Base-by-base conservation (phyloP, 2,329 filamentous ascomycete genomes). In the Cladosporium sp. region DNA sequence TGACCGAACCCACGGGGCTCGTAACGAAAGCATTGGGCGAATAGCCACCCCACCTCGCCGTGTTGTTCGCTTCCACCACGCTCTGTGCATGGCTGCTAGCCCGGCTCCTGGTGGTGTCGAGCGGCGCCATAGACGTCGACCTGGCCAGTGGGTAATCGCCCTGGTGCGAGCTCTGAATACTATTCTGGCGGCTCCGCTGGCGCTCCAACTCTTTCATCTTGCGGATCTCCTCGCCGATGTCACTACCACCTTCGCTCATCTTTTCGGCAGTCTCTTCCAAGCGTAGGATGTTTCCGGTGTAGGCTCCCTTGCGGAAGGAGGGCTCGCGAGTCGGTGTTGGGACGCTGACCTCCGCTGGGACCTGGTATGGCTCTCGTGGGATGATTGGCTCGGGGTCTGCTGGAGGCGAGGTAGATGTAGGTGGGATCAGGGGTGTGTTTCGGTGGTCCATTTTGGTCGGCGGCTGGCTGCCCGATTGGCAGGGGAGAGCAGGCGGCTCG, bases 211-310 rank as follows among this genome's bases (percentile, higher is more conserved):
- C 82, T 77, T 92, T 88, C 70, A 92, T 82, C 73, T 90, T 87
- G 67, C 90, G 86, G 72, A 93, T 93, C 71, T 91, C 90, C 80
- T 91, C 87, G 72, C 90, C 90, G 74, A 93, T 90, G 68, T 91
- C 92, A 68, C 88, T 91, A 57, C 84, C 84, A 65, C 88, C 89
- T 34, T 68, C 66, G 71, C 89, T 91, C 77, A 93, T 82, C 70
- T 88, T 85, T 78, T 93, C 90, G 59, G 91, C 91, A 12, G 88
- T 89, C 70, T 90, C 88, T 78, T 94, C 91, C 68, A 93, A 86
- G 59, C 88, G 86, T 70, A 89, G 87, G 68, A 93, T 88, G 79
- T 90, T 92, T 75, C 84, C 84, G 21, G 85, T 79, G 74, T 87
- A 88, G 36, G 86, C 86, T 54, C 65, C 65, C 52, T 63, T 66